Conservation (phyloP, 2,329 filamentous ascomycete species). For the Epichloe amarillans region DNA sequence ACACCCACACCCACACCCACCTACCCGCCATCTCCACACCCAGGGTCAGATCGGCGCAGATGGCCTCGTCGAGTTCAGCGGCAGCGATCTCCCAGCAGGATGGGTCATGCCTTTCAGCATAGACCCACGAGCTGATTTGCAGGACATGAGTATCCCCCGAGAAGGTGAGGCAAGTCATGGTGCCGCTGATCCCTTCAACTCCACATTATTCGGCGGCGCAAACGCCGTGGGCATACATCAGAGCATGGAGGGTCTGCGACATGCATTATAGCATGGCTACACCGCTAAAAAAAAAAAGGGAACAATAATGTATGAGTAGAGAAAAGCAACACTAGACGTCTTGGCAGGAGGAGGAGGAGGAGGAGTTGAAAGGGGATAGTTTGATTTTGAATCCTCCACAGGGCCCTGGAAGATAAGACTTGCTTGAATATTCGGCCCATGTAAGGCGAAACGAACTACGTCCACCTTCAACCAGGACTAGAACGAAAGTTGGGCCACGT, state of each 20-base stretch:
- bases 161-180: constrained; percentile 14
- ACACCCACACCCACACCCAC: too few relatives aligned
- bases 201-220: constrained; percentile 32
- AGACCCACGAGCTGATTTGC: constrained; percentile 54
- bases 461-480: too few relatives aligned
- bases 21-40: constrained; percentile 13
- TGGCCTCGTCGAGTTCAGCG: constrained; percentile 13
- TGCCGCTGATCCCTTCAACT: constrained; percentile 32
- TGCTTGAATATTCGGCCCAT: too few relatives aligned
- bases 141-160: constrained; percentile 30
- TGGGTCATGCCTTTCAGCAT: constrained; percentile 95
- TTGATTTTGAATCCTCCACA: too few relatives aligned
- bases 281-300: too few relatives aligned
- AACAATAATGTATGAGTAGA: neutral
- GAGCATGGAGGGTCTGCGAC: constrained; percentile 7
- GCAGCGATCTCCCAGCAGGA: constrained; percentile 45
- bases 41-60: constrained; percentile 11
- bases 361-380: neutral
- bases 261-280: too few relatives aligned
- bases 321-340: neutral
- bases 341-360: neutral
- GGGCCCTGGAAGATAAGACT: too few relatives aligned
- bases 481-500: too few relatives aligned
- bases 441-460: too few relatives aligned
- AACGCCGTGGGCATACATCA: constrained; percentile 25